A percentile compares a stretch with the other conserved stretches of the same genome.
phyloP scores from a whole-genome alignment of 2,329 filamentous ascomycete species.

The Teratosphaeriaceae sp. region DNA sequence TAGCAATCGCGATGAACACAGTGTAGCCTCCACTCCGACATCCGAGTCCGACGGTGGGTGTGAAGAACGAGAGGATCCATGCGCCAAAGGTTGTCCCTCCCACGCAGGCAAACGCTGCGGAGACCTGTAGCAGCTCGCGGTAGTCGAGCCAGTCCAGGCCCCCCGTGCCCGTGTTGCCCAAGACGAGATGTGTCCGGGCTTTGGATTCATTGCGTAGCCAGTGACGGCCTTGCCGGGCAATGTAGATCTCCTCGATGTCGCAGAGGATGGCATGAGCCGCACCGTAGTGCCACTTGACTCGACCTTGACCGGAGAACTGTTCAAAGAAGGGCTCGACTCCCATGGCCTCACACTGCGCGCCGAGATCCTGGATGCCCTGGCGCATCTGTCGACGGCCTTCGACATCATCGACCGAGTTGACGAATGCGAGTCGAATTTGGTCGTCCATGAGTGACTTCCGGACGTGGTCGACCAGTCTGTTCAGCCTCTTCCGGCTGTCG shows the following conservation, averaged over 20 bases:
- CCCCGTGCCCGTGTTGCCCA: constrained; percentile 24
- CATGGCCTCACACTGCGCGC: constrained; percentile 18
- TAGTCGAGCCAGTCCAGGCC: constrained; percentile 38
- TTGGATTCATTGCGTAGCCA: constrained; percentile 31
- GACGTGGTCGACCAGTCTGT: constrained; percentile 34
- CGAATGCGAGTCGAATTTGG: constrained; percentile 22
- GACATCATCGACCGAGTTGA: constrained; percentile 23
- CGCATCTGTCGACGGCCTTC: constrained; percentile 20
- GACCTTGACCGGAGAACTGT: constrained; percentile 36
- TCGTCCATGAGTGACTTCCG: constrained; percentile 27
- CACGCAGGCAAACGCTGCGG: constrained; percentile 32
- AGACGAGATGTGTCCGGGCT: constrained; percentile 29
- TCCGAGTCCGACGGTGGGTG: constrained; percentile 41
- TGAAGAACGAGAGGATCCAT: constrained; percentile 38
- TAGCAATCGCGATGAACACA: constrained; percentile 32
- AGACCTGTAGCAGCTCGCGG: constrained; percentile 39
- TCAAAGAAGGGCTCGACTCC: constrained; percentile 30
- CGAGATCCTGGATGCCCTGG: constrained; percentile 22
- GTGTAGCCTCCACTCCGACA: constrained; percentile 36
- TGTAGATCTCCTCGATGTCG: constrained; percentile 36
- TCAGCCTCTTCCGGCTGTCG: constrained; percentile 34
- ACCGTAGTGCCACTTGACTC: constrained; percentile 31
- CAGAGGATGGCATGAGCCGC: constrained; percentile 37
- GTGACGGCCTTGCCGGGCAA: constrained; percentile 32
- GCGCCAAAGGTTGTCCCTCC: constrained; percentile 31